A percentile compares a stretch with the other conserved stretches of the same genome.
phyloP scores from a whole-genome alignment of 164 flowering plant species.

The Aristolochia fimbriata region DNA sequence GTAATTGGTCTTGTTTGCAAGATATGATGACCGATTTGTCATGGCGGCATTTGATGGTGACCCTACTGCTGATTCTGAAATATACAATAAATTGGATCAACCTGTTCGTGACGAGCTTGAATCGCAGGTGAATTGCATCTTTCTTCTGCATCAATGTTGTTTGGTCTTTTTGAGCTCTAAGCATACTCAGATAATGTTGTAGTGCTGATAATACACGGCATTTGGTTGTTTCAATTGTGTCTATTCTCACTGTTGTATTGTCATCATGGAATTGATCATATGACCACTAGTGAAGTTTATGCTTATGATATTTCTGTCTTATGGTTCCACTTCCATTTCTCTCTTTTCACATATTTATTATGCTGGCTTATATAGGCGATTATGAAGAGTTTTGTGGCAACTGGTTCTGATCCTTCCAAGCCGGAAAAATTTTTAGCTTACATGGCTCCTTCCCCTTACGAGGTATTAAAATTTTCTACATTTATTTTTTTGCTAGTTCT shows the following conservation, averaged over 20 bases:
- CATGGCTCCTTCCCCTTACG: slow-evolving; percentile 75
- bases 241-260: no score
- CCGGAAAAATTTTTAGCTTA: slow-evolving; percentile 90
- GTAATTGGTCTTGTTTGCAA: no score
- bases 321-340: no score
- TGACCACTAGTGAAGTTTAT: no score
- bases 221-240: no score
- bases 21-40: slow-evolving; percentile 57
- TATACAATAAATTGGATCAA: slow-evolving; percentile 47
- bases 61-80: slow-evolving; percentile 89
- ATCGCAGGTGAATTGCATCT: slow-evolving; percentile 36
- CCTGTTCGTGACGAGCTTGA: slow-evolving; percentile 65
- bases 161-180: no score
- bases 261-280: no score
- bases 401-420: slow-evolving; percentile 55
- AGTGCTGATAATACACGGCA: no score
- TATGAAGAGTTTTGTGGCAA: slow-evolving; percentile 66
- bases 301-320: no score
- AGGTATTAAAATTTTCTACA: slow-evolving; percentile 34
- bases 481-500: background rate
- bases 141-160: background rate
- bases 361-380: slow-evolving; percentile 51
- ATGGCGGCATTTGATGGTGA: slow-evolving; percentile 66
- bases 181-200: no score
- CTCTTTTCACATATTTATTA: no score